Evolutionary conservation across 176 grass and related monocot genomes (phyloP).

Genomic region (Oryza meridionalis): DNA sequence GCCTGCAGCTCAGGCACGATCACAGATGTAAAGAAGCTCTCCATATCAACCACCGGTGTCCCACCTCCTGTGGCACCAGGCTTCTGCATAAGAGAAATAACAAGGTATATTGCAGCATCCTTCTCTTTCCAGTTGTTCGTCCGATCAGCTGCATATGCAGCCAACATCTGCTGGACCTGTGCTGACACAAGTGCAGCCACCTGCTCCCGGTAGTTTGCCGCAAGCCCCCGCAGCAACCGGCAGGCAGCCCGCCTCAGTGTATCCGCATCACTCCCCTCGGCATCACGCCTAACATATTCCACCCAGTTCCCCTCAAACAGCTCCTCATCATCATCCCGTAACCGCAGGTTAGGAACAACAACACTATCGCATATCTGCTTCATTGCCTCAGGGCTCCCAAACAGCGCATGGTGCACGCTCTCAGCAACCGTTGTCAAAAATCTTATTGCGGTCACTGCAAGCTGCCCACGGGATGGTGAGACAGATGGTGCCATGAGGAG

Average conservation of each 20-base stretch:
- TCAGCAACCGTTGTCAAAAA: conserved; percentile 93
- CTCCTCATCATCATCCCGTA: conserved; percentile 95
- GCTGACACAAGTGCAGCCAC: conserved; percentile 67
- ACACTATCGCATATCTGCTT: conserved; percentile 87
- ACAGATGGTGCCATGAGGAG: conserved; percentile 62
- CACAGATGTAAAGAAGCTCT: conserved; percentile 89
- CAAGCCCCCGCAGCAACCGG: conserved; percentile 77
- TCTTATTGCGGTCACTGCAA: conserved; percentile 81
- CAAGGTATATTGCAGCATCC: conserved; percentile 93
- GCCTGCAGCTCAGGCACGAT: conserved; percentile 86
- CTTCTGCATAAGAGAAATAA: conserved; percentile 82
- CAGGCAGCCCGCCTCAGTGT: conserved; percentile 85
- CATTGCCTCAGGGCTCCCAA: conserved; percentile 71
- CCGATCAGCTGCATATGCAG: conserved; percentile 62
- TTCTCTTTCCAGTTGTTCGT: conserved; percentile 93
- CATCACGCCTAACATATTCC: conserved; percentile 91
- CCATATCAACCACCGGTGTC: conserved; percentile 76
- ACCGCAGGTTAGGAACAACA: conserved; percentile 87
- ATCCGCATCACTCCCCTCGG: conserved; percentile 89
- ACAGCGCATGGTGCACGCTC: conserved; percentile 88
- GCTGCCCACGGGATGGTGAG: conserved; percentile 66
- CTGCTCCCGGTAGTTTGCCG: conserved; percentile 82
- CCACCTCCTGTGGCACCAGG: conserved; percentile 63
- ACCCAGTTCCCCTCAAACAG: conserved; percentile 90
- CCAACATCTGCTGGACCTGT: conserved; percentile 89